Evolutionary conservation across 371 early-diverging fungal species (phyloP).

Genomic region (Mortierella sp.): DNA sequence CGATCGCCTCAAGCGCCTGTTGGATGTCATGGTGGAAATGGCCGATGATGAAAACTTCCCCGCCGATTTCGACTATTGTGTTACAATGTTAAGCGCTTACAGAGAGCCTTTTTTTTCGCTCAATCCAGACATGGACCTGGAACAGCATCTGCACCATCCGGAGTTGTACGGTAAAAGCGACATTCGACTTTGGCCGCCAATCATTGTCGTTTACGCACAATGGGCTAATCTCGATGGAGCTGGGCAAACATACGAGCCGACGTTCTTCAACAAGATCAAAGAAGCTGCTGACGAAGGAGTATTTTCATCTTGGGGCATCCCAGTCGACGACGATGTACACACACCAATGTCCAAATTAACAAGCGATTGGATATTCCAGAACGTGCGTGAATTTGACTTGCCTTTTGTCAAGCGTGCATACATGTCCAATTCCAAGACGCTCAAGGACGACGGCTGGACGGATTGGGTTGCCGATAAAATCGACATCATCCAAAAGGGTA

Average conservation of each 20-base stretch:
- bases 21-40: conserved; percentile 33
- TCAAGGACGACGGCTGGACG: conserved; percentile 22
- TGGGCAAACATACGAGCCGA: conserved; percentile 11
- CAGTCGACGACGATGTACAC: conserved; percentile 6
- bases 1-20: conserved; percentile 22
- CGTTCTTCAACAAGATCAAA: conserved; percentile 27
- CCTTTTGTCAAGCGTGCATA: conserved; percentile 43
- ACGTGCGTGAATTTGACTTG: conserved; percentile 30
- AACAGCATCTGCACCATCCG: too few species aligned
- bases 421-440: conserved; percentile 34
- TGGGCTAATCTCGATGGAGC: conserved; percentile 48
- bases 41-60: conserved; percentile 14
- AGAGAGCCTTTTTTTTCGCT: background rate
- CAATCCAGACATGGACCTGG: background rate
- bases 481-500: conserved; percentile 3
- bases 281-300: conserved; percentile 19
- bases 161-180: too few species aligned
- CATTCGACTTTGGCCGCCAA: background rate
- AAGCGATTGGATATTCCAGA: conserved; percentile 30
- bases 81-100: conserved; percentile 16
- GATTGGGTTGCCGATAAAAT: conserved; percentile 24
- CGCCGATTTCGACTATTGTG: conserved; percentile 37
- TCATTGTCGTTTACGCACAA: conserved; percentile 41
- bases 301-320: background rate
- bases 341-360: conserved; percentile 30